These are phyloP conservation scores for Paraconiothyrium sp. DNA, from an alignment of 2,329 filamentous ascomycete genomes.

Conservation along the genomic window DNA sequence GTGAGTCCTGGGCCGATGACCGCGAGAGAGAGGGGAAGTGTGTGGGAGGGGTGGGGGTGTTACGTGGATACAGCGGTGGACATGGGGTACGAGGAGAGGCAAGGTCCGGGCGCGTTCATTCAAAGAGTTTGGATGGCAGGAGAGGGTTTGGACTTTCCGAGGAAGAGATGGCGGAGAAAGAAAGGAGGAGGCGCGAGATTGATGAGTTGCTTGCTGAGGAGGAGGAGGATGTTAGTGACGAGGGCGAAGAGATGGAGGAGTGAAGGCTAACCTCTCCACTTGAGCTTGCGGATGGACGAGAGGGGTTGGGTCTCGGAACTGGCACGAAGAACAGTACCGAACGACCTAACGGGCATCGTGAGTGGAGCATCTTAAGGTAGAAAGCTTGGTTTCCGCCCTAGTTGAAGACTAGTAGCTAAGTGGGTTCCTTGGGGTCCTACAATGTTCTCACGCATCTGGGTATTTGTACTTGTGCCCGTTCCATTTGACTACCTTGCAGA, in stretches of 20 bases:
- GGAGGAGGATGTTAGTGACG: constrained; percentile 5
- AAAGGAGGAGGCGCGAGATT: constrained; percentile 32
- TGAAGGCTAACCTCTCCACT: neutral
- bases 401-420: too few relatives aligned
- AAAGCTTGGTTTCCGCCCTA: too few relatives aligned
- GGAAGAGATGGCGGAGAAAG: constrained; percentile 22
- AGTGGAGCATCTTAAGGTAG: too few relatives aligned
- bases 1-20: constrained; percentile 32
- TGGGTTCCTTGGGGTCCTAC: too few relatives aligned
- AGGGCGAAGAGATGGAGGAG: constrained; percentile 8
- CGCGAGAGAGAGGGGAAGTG: constrained; percentile 30
- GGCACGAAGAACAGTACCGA: too few relatives aligned
- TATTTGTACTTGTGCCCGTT: too few relatives aligned
- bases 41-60: constrained; percentile 47
- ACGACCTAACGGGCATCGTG: too few relatives aligned
- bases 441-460: too few relatives aligned
- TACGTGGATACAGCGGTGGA: constrained; percentile 28
- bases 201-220: constrained; percentile 29
- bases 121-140: constrained; percentile 19
- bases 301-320: too few relatives aligned
- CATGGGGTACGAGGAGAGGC: constrained; percentile 33
- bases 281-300: too few relatives aligned
- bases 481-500: too few relatives aligned
- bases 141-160: constrained; percentile 3
- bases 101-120: constrained; percentile 21